Percentiles rank a stretch among this genome's conserved stretches.
Evolutionary conservation across 371 early-diverging fungal species (phyloP).

Genomic region (Capillidium heterosporum): DNA sequence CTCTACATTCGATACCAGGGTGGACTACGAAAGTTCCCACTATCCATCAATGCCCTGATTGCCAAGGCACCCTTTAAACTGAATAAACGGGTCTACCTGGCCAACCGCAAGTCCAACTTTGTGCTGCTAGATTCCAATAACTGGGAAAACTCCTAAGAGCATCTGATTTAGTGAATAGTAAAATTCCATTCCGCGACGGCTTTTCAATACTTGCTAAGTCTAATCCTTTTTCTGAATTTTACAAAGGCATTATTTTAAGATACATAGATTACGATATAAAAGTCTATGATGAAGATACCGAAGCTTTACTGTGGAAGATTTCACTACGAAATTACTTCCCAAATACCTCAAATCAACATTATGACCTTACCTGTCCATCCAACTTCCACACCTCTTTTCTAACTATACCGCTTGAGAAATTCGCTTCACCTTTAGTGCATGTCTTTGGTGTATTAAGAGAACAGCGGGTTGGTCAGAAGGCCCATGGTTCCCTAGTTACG

Average conservation of each 20-base stretch:
- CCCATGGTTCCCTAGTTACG: constrained; percentile 4
- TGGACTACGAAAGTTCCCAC: constrained; percentile 12
- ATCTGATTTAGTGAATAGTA: too few species aligned
- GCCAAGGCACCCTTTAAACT: constrained; percentile 34
- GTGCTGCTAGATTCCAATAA: constrained; percentile 47
- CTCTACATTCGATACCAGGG: constrained; percentile 23
- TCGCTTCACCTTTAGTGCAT: constrained; percentile 16
- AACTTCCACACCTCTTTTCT: constrained; percentile 9
- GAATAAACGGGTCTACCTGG: constrained; percentile 38
- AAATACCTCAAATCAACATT: constrained; percentile 13
- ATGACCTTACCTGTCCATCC: too few species aligned
- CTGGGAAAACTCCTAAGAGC: too few species aligned
- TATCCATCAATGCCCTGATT: constrained; percentile 49
- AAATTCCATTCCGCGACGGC: too few species aligned
- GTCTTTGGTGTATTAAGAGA: constrained; percentile 18
- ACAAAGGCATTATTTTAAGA: not conserved
- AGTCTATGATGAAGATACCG: not conserved
- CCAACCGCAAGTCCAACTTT: constrained; percentile 40
- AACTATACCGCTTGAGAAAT: constrained; percentile 17
- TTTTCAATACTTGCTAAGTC: too few species aligned
- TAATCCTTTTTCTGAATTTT: not conserved
- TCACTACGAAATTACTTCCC: not conserved
- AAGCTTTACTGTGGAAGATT: constrained; percentile 9
- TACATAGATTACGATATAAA: not conserved
- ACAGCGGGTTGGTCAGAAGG: not conserved